These are phyloP conservation scores for Gentiana dahurica DNA, from an alignment of 257 asterid species.

Conservation along the genomic window DNA sequence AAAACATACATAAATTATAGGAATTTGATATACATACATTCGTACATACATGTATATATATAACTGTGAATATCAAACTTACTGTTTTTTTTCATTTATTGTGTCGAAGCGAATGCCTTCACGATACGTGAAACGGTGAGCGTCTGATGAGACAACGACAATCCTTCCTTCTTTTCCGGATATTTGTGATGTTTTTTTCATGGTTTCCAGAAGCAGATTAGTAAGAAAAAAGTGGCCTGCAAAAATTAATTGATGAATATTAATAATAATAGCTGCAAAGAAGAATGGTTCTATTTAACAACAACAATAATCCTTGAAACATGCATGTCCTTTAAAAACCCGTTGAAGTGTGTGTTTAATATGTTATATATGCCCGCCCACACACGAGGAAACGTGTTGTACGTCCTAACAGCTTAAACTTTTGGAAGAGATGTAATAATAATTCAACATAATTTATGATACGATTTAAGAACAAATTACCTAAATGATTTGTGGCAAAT, in stretches of 20 bases:
- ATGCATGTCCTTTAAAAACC: too few relatives aligned
- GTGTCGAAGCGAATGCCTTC: slow-evolving; percentile 54
- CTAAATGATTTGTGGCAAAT: slow-evolving; percentile 82
- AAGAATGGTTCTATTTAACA: too few relatives aligned
- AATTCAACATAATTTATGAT: too few relatives aligned
- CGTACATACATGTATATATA: too few relatives aligned
- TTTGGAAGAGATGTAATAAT: too few relatives aligned
- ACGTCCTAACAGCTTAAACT: too few relatives aligned
- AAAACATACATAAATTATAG: too few relatives aligned
- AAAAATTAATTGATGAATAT: slow-evolving; percentile 1
- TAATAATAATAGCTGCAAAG: too few relatives aligned
- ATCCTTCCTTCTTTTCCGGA: slow-evolving; percentile 73
- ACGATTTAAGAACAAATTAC: slow-evolving; percentile 18
- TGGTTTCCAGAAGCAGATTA: slow-evolving; percentile 62
- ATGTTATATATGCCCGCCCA: too few relatives aligned
- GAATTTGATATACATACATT: too few relatives aligned
- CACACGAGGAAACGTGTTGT: background rate
- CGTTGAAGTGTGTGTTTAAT: too few relatives aligned
- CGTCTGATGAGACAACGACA: slow-evolving; percentile 71
- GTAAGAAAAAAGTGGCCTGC: slow-evolving; percentile 89
- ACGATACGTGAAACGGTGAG: slow-evolving; percentile 39
- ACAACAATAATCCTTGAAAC: too few relatives aligned
- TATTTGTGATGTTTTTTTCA: slow-evolving; percentile 58
- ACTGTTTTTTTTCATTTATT: slow-evolving; percentile 56
- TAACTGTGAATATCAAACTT: background rate